phyloP scores from a whole-genome alignment of 805 yeast genomes.

The Pichia californica region DNA sequence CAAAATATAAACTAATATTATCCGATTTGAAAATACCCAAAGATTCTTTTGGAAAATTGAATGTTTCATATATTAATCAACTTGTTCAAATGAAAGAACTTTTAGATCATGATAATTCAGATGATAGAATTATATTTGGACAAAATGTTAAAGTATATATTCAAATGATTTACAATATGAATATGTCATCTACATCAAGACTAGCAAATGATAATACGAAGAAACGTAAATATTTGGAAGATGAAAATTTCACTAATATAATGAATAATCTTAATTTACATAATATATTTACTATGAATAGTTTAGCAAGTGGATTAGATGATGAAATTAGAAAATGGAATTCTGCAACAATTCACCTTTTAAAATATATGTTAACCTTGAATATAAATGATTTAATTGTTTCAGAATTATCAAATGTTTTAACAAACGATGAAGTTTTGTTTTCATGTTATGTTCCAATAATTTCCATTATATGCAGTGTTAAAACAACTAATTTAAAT shows the following conservation, averaged over 20 bases:
- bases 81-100: slow-evolving; percentile 9
- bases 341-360: background rate
- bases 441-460: background rate
- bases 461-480: background rate
- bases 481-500: background rate
- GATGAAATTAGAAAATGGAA: background rate
- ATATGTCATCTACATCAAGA: background rate
- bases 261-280: background rate
- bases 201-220: background rate
- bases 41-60: slow-evolving; percentile 13
- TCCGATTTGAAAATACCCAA: background rate
- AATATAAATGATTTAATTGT: background rate
- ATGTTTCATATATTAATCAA: slow-evolving; percentile 7
- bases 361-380: background rate
- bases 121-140: background rate
- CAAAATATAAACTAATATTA: background rate
- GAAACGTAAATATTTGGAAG: slow-evolving; percentile 1
- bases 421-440: background rate
- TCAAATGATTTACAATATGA: background rate
- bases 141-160: background rate
- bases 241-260: background rate
- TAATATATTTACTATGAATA: background rate
- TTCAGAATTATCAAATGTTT: background rate
- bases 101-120: background rate
- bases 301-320: background rate